phyloP scores from a whole-genome alignment of 192 early-diverging fungal species.

The Backusella australiensis region DNA sequence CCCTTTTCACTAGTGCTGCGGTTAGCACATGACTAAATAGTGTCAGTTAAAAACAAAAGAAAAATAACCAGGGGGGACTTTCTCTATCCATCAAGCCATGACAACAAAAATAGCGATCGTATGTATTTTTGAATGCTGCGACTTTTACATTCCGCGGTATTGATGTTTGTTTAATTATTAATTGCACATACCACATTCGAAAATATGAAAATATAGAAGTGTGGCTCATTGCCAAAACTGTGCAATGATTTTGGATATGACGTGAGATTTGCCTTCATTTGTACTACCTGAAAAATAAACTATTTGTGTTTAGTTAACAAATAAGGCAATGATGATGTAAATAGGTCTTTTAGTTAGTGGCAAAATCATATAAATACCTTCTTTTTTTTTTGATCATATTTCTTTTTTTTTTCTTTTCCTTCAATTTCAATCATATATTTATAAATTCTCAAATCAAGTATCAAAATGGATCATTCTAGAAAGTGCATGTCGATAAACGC shows the following conservation, averaged over 20 bases:
- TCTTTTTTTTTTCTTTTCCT: not conserved
- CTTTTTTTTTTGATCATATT: not conserved
- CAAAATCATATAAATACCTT: not conserved
- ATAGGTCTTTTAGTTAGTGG: not conserved
- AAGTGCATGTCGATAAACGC: constrained; percentile 1
- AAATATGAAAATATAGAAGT: not conserved
- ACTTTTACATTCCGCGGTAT: not conserved
- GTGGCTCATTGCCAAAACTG: constrained; percentile 3
- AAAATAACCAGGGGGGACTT: not conserved
- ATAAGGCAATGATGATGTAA: not conserved
- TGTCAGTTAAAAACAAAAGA: not conserved
- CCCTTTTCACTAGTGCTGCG: not conserved
- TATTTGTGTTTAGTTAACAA: not conserved
- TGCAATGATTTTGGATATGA: not conserved
- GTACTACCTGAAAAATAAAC: not conserved
- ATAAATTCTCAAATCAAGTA: not conserved
- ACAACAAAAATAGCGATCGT: not conserved
- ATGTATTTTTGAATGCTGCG: not conserved
- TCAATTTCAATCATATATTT: not conserved
- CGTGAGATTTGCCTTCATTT: not conserved
- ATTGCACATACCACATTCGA: not conserved
- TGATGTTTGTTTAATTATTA: not conserved
- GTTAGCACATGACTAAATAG: not conserved
- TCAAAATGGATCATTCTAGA: constrained; percentile 7
- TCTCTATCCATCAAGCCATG: not conserved